Conservation (phyloP, 345 rosid species). For the Noccaea caerulescens region DNA sequence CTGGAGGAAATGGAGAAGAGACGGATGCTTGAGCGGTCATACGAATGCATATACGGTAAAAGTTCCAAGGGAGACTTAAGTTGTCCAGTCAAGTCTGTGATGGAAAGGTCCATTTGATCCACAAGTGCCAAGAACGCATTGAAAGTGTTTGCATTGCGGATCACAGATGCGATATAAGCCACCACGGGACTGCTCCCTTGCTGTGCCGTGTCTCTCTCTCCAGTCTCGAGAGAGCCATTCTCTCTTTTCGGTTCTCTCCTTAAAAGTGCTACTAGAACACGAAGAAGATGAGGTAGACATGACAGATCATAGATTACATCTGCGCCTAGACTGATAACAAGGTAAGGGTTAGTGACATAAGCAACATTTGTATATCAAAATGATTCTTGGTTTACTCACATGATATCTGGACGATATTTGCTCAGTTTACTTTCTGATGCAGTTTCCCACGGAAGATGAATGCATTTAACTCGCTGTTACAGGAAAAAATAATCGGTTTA, state of each 20-base stretch:
- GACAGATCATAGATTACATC: constrained; percentile 78
- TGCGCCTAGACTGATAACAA: constrained; percentile 68
- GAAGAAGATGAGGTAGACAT: constrained; percentile 74
- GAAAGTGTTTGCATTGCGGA: constrained; percentile 72
- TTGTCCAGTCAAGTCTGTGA: constrained; percentile 56
- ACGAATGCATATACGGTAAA: constrained; percentile 69
- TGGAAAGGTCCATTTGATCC: constrained; percentile 52
- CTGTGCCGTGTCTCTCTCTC: constrained; percentile 3
- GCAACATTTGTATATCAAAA: constrained; percentile 14
- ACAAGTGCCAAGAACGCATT: constrained; percentile 56
- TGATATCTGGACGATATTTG: constrained; percentile 57
- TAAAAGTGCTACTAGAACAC: constrained; percentile 60
- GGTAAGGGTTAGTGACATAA: constrained; percentile 11
- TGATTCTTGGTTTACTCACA: constrained; percentile 50
- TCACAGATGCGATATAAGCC: constrained; percentile 76
- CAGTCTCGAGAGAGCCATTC: constrained; percentile 13
- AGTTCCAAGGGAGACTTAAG: constrained; percentile 51
- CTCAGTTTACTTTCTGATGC: constrained; percentile 58
- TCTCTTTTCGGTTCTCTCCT: constrained; percentile 37
- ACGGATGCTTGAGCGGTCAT: constrained; percentile 57
- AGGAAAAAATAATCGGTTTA: constrained; percentile 7
- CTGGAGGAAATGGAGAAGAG: constrained; percentile 53
- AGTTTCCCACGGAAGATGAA: constrained; percentile 85
- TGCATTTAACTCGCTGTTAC: constrained; percentile 59
- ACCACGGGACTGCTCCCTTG: constrained; percentile 36